Conservation (phyloP, 108 stramenopile species). For the Asterionellopsis glacialis region DNA sequence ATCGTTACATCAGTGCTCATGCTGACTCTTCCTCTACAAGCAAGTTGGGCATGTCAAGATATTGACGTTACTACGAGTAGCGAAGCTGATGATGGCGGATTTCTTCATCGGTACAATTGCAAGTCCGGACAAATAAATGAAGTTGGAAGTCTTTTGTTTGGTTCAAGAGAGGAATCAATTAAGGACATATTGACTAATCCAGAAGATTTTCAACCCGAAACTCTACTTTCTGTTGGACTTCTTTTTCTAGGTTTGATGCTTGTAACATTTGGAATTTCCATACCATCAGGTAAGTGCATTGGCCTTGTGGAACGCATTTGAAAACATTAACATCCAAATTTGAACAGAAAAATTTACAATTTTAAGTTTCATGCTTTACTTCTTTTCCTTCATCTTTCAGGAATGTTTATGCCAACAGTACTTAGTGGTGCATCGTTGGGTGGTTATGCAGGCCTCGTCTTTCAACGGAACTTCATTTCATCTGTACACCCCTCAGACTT, state of each 20-base stretch:
- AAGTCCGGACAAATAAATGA: neutral
- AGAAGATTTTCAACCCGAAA: neutral
- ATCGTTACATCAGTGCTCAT: neutral
- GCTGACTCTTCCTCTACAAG: too few relatives aligned
- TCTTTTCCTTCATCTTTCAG: neutral
- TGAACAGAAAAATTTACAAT: too few relatives aligned
- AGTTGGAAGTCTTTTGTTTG: neutral
- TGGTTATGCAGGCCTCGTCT: neutral
- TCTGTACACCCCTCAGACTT: neutral
- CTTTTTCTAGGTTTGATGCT: neutral
- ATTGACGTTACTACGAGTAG: neutral
- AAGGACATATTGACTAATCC: neutral
- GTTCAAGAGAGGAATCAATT: neutral
- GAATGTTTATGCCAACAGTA: slow-evolving; percentile 3
- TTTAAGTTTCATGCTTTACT: too few relatives aligned
- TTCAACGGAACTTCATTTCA: neutral
- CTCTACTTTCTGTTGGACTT: neutral
- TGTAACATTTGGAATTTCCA: neutral
- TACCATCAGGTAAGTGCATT: neutral
- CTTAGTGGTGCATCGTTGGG: slow-evolving; percentile 1
- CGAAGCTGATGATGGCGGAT: slow-evolving; percentile 1
- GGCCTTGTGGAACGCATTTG: too few relatives aligned
- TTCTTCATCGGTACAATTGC: slow-evolving; percentile 17
- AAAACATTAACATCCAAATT: too few relatives aligned
- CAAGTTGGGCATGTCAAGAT: neutral